Evolutionary conservation across 805 yeast species (phyloP), one percentile per base, ranked within the genome.

Genomic region (Candida stauntonica): DNA sequence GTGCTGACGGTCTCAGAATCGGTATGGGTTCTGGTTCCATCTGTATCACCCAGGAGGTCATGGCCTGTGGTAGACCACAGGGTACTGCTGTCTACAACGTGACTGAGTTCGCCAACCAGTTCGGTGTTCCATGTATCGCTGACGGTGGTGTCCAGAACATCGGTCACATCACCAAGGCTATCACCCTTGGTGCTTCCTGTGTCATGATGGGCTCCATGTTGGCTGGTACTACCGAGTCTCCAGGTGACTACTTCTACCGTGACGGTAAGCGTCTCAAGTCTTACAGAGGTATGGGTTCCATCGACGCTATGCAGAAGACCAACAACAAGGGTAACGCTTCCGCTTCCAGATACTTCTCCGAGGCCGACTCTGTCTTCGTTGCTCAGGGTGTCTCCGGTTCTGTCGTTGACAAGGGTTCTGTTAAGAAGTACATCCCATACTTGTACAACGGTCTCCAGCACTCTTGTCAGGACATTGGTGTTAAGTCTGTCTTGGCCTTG

Each of bases 21-120:
- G 99, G 99, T 72, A 93, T 93, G 99, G 99, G 99, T 62, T 86
- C 98, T 24, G 99, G 99, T 59, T 87, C 97, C 47, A 94, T 94
- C 64, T 93, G 99, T 77, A 93, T 93, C 63, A 93, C 99, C 38
- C 99, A 93, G 73, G 99, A 93, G 72, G 99, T 93, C 45, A 93
- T 93, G 99, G 99, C 99, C 37, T 95, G 96, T 71, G 99, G 99
- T 70, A 88, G 99, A 77, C 99, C 99, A 46, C 99, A 93, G 74
- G 99, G 98, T 70, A 88, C 98, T 51, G 99, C 99, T 45, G 98
- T 93, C 39, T 89, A 78, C 75, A 82, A 79, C 52, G 99, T 93
- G 39, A 75, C 93, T 49, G 89, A 91, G 72, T 89, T 93, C 62
- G 94, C 98, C 51, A 82, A 81, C 68, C 77, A 80, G 64, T 93